A percentile compares a stretch with the other conserved stretches of the same genome.
Conservation (phyloP, 768 basidiomycete species). For the Clitopilus hobsonii region DNA sequence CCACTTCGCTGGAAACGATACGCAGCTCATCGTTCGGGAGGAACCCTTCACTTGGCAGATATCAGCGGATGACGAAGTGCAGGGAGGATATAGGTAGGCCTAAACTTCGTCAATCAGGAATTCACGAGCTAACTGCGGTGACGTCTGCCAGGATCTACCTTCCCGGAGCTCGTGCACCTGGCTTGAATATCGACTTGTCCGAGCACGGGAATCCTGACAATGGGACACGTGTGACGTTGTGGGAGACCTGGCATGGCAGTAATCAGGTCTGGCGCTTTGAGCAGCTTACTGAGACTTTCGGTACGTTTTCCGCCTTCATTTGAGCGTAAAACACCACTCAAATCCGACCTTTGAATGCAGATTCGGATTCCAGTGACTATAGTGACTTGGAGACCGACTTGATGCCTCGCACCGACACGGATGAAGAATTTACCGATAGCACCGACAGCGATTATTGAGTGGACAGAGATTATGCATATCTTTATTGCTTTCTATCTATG, state of each 20-base stretch:
- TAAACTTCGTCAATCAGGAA: not conserved
- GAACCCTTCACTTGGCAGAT: slow-evolving; percentile 17
- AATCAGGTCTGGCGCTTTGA: slow-evolving; percentile 41
- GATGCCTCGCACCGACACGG: not conserved
- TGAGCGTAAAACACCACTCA: not conserved
- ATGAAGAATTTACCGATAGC: not conserved
- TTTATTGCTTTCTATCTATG: not conserved
- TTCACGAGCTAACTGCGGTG: not conserved
- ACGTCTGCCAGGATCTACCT: slow-evolving; percentile 30
- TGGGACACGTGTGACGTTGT: slow-evolving; percentile 36
- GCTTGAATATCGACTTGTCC: slow-evolving; percentile 33
- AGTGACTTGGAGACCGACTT: not conserved
- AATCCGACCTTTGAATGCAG: not conserved
- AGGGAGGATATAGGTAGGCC: slow-evolving; percentile 14
- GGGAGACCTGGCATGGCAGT: slow-evolving; percentile 32
- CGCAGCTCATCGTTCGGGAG: slow-evolving; percentile 9
- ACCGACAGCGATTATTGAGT: not conserved
- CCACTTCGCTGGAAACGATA: slow-evolving; percentile 3
- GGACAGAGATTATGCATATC: not conserved
- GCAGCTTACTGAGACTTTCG: not conserved
- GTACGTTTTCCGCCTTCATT: not conserved
- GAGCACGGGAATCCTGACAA: slow-evolving; percentile 35
- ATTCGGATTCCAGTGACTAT: not conserved
- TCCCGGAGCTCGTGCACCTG: slow-evolving; percentile 16
- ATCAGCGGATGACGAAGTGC: slow-evolving; percentile 10